Base-by-base conservation (phyloP, 2,329 filamentous ascomycete species). In the Hortaea sp. region DNA sequence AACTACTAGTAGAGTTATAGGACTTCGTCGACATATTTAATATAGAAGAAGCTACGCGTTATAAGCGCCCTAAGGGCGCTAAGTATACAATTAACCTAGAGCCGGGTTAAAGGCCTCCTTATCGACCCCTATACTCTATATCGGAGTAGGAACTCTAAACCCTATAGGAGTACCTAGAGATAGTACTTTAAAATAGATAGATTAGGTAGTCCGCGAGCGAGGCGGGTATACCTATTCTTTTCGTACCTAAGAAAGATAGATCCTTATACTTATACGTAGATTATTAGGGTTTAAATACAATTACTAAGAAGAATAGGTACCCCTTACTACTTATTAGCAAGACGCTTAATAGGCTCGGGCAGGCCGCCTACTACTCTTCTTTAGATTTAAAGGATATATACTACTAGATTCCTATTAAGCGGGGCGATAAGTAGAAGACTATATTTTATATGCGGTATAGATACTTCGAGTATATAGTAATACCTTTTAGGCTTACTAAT, bases 281-380 rank as follows among this genome's bases (percentile, higher is more conserved):
- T 45, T 63, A 61, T 41, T 30, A 47, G 39, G 34, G 30, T 12
- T 30, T 62, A 31, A 64, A 63, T 46, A 48, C 50, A 9, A 54
- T 57, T 10, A 63, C 45, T 3, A 49, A 55, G 11, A 61, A 62
- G 45, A 57, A 61, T 49, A 29, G 49, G 12, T 59, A 61, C 42
- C 49, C 41, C 2, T 41, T 64, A 48, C 53, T 42, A 1, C 41
- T 54, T 29, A 61, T 62, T 34, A 27, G 45, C 38, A 45, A 61
- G 42, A 52, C 45, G 27, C 31, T 49, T 10, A 43, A 58, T 48
- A 32, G 46, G 20, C 40, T 62, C 29, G 41, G 13, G 20, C 42
- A 41, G 43, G 47, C 44, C 4, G 28, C 46, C n/a, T 52, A 28
- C 30, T 62, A 55, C 45, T 57, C 45, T 2, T 55, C 53, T 32